Conservation (phyloP, 768 basidiomycete species). For the Rhizopogon vulgaris region DNA sequence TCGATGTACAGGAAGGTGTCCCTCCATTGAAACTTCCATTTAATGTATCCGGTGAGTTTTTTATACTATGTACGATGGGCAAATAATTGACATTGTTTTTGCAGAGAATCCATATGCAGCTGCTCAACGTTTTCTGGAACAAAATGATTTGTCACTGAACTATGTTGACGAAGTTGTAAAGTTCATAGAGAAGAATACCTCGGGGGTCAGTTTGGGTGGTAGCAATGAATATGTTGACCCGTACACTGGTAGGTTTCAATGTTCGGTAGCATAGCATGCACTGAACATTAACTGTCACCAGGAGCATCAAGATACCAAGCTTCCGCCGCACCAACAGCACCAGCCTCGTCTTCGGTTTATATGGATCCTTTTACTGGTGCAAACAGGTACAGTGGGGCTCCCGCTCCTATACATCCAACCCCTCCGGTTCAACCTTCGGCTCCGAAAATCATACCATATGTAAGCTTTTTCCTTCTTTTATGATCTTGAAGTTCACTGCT, state of each 20-base stretch:
- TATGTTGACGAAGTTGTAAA: conserved; percentile 88
- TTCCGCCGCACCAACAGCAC: conserved; percentile 24
- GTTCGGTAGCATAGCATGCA: neutral
- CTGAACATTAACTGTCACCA: conserved; percentile 11
- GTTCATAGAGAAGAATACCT: conserved; percentile 91
- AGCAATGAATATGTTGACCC: conserved; percentile 75
- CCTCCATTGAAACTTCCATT: conserved; percentile 94
- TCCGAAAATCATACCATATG: conserved; percentile 46
- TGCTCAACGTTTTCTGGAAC: conserved; percentile 81
- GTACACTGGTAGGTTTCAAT: conserved; percentile 61
- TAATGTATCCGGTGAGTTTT: conserved; percentile 68
- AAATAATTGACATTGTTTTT: conserved; percentile 1
- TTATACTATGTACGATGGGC: neutral
- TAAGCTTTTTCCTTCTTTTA: conserved; percentile 21
- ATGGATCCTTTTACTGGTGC: conserved; percentile 72
- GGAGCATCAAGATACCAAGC: conserved; percentile 62
- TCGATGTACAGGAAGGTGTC: conserved; percentile 89
- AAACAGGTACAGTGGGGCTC: conserved; percentile 50
- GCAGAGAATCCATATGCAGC: conserved; percentile 88
- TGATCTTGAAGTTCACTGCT: neutral
- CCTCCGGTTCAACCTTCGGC: conserved; percentile 22
- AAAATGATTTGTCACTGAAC: conserved; percentile 73
- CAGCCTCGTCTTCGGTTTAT: conserved; percentile 31
- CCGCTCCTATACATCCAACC: conserved; percentile 28
- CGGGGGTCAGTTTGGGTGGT: conserved; percentile 64